Evolutionary conservation across 2,329 filamentous ascomycete species (phyloP).

Genomic region (Neonectria coccinea): DNA sequence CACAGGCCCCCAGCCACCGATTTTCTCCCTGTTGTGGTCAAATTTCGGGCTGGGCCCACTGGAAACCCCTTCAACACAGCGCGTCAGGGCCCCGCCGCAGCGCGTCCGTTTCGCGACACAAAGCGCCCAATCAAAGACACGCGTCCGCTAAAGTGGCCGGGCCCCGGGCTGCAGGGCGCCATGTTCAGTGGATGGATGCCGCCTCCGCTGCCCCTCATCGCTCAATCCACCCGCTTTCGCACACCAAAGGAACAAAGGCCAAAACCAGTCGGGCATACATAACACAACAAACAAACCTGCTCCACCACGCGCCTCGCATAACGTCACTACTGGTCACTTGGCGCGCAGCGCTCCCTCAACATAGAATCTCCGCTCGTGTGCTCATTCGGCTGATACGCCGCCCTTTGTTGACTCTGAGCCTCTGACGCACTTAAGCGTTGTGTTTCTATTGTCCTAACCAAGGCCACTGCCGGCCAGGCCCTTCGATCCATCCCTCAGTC

Average conservation of each 20-base stretch:
- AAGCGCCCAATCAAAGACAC: conserved; percentile 41
- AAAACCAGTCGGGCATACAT: neutral
- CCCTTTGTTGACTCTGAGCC: conserved; percentile 25
- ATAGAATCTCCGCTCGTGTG: conserved; percentile 22
- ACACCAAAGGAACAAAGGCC: conserved; percentile 21
- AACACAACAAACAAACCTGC: conserved; percentile 23
- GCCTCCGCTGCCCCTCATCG: conserved; percentile 24
- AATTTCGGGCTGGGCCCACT: conserved; percentile 36
- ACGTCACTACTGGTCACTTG: conserved; percentile 6
- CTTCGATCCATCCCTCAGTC: conserved; percentile 10
- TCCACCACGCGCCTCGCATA: conserved; percentile 4
- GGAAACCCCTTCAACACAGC: conserved; percentile 33
- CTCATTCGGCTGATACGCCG: conserved; percentile 17
- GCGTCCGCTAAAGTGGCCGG: conserved; percentile 1
- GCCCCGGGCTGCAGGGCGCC: neutral
- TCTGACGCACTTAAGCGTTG: conserved; percentile 1
- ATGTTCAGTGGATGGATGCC: conserved; percentile 9
- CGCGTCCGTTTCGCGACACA: conserved; percentile 49
- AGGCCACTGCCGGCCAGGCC: conserved; percentile 19
- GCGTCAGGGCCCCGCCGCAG: conserved; percentile 36
- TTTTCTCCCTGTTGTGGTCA: conserved; percentile 35
- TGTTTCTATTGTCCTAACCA: conserved; percentile 13
- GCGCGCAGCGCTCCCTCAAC: conserved; percentile 14
- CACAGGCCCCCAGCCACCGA: conserved; percentile 41
- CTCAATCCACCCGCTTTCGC: conserved; percentile 3